phyloP scores from a whole-genome alignment of 306 rosid genomes.

The Fagus crenata region DNA sequence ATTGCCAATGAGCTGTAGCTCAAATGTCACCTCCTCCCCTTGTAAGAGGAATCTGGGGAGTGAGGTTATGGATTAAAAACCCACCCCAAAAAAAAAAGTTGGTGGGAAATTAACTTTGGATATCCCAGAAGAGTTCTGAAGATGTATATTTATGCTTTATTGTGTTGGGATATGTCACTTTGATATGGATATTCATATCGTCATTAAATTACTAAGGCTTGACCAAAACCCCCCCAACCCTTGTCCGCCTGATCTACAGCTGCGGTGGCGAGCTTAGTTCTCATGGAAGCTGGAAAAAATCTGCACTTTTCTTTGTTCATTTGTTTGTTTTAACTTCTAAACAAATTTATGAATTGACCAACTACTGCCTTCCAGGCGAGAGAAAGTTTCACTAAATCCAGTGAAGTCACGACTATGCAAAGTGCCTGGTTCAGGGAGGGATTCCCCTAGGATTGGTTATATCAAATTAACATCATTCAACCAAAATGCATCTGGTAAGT shows the following conservation, averaged over 20 bases:
- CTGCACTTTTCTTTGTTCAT: constrained; percentile 8
- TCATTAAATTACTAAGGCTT: background rate
- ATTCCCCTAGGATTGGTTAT: constrained; percentile 75
- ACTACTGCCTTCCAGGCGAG: constrained; percentile 63
- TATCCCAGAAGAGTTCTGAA: background rate
- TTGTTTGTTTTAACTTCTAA: background rate
- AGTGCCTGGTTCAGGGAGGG: constrained; percentile 64
- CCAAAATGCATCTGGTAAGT: constrained; percentile 85
- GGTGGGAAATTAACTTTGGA: constrained; percentile 3
- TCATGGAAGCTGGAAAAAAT: background rate
- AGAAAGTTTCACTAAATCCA: constrained; percentile 84
- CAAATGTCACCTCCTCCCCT: too few species aligned
- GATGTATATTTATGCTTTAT: constrained; percentile 1
- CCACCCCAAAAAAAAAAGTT: too few species aligned
- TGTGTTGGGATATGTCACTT: background rate
- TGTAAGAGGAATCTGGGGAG: too few species aligned
- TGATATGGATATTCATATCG: background rate
- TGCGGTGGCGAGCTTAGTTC: background rate
- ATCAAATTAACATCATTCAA: constrained; percentile 84
- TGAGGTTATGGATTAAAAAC: too few species aligned
- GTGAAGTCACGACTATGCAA: constrained; percentile 85
- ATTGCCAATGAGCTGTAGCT: background rate
- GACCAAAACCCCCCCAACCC: background rate
- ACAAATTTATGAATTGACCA: constrained; percentile 2
- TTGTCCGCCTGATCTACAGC: constrained; percentile 3